Conservation (phyloP, 768 basidiomycete species). For the Leucosporidium yakuticum region DNA sequence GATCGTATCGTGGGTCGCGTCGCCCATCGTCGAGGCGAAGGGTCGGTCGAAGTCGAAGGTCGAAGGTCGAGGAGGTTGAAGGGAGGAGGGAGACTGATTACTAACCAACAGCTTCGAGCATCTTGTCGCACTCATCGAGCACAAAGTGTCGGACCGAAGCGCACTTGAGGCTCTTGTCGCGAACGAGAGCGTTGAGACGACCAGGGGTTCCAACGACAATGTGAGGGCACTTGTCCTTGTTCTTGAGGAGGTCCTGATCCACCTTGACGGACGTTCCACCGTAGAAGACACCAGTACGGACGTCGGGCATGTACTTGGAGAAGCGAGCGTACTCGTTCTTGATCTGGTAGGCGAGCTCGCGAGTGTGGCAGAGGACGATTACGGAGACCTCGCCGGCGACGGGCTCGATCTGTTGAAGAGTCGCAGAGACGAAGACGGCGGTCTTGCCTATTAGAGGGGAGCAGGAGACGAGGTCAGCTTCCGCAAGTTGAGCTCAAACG, state of each 20-base stretch:
- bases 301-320: constrained; percentile 99
- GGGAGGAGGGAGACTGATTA: constrained; percentile 41
- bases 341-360: constrained; percentile 98
- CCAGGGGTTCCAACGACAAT: constrained; percentile 98
- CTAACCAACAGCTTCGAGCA: constrained; percentile 99
- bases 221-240: constrained; percentile 96
- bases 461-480: neutral
- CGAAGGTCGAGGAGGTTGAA: neutral
- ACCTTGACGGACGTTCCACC: constrained; percentile 91
- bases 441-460: constrained; percentile 74
- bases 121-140: constrained; percentile 99
- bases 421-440: constrained; percentile 96
- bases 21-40: no score
- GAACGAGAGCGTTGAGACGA: constrained; percentile 85
- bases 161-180: constrained; percentile 92
- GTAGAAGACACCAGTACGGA: constrained; percentile 95
- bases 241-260: constrained; percentile 86
- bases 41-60: neutral
- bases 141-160: constrained; percentile 99
- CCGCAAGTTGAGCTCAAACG: no score
- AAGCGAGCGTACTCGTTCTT: constrained; percentile 99
- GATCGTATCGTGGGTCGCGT: no score
- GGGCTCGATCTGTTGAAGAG: constrained; percentile 95
- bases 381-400: constrained; percentile 97
- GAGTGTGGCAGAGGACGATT: constrained; percentile 96